phyloP scores from a whole-genome alignment of 2,329 filamentous ascomycete genomes.

The Neophaeococcomyces mojaviensis region DNA sequence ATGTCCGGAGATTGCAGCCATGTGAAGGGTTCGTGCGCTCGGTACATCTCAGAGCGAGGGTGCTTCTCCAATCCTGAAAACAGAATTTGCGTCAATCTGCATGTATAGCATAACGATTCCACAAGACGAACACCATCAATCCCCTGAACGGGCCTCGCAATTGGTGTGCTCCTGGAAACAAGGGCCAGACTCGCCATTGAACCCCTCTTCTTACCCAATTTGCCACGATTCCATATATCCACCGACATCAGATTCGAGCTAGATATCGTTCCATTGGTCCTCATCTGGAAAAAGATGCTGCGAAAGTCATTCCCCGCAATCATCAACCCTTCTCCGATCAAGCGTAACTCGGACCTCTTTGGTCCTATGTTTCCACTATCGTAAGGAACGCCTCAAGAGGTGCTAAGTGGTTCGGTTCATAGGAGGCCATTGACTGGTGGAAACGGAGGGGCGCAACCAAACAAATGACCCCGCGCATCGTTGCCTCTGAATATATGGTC shows the following conservation, averaged over 20 bases:
- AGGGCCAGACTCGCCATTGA: conserved; percentile 2
- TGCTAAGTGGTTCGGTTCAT: conserved; percentile 21
- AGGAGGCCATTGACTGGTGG: conserved; percentile 15
- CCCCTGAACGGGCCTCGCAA: background rate
- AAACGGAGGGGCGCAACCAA: background rate
- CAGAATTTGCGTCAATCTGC: conserved; percentile 1
- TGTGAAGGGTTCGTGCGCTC: too few relatives aligned
- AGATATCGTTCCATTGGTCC: conserved; percentile 7
- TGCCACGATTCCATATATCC: background rate
- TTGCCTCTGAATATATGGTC: conserved; percentile 19
- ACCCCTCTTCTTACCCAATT: conserved; percentile 6
- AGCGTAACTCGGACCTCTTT: conserved; percentile 1
- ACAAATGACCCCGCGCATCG: conserved; percentile 17
- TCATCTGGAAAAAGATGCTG: background rate
- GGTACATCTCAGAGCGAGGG: background rate
- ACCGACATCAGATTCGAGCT: background rate
- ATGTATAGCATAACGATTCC: background rate
- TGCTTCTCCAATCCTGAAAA: background rate
- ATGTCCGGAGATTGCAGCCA: too few relatives aligned
- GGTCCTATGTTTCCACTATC: background rate
- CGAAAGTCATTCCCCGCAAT: conserved; percentile 2
- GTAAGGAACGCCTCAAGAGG: background rate
- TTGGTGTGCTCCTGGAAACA: conserved; percentile 2
- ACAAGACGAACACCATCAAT: too few relatives aligned
- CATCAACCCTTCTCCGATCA: background rate